A percentile compares a stretch with the other conserved stretches of the same genome.
These are phyloP conservation scores for Suhomyces kunorum DNA, from an alignment of 1,139 yeast genomes.

Conservation along the genomic window DNA sequence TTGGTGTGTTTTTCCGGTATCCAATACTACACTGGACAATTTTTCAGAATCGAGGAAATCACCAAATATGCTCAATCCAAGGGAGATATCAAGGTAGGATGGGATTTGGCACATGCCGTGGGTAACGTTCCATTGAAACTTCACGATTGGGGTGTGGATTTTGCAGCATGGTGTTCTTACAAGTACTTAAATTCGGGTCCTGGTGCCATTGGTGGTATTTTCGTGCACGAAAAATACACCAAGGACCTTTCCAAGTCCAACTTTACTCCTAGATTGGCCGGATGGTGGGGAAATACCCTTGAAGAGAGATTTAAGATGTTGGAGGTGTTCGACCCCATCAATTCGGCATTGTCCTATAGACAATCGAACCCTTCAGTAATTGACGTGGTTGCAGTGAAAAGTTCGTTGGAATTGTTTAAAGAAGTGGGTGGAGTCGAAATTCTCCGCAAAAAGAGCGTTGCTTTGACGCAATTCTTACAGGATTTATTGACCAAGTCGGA, in stretches of 20 bases:
- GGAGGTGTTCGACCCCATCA: slow-evolving; percentile 75
- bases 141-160: slow-evolving; percentile 89
- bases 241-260: slow-evolving; percentile 30
- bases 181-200: slow-evolving; percentile 92
- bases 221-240: slow-evolving; percentile 61
- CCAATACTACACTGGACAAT: slow-evolving; percentile 91
- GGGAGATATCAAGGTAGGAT: slow-evolving; percentile 67
- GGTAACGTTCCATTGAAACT: slow-evolving; percentile 78
- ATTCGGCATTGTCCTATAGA: slow-evolving; percentile 82
- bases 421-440: slow-evolving; percentile 63
- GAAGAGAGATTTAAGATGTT: slow-evolving; percentile 74
- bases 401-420: slow-evolving; percentile 64
- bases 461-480: slow-evolving; percentile 60
- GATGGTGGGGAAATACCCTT: slow-evolving; percentile 96
- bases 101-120: slow-evolving; percentile 96
- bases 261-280: slow-evolving; percentile 73
- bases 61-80: slow-evolving; percentile 56
- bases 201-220: slow-evolving; percentile 85
- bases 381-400: slow-evolving; percentile 70
- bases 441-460: slow-evolving; percentile 57
- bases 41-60: slow-evolving; percentile 68
- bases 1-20: slow-evolving; percentile 82
- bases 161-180: slow-evolving; percentile 94
- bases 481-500: slow-evolving; percentile 43
- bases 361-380: slow-evolving; percentile 92